A percentile compares a stretch with the other conserved stretches of the same genome.
phyloP scores from a whole-genome alignment of 495 filamentous ascomycete species.

The Evansstolkia leycettana region DNA sequence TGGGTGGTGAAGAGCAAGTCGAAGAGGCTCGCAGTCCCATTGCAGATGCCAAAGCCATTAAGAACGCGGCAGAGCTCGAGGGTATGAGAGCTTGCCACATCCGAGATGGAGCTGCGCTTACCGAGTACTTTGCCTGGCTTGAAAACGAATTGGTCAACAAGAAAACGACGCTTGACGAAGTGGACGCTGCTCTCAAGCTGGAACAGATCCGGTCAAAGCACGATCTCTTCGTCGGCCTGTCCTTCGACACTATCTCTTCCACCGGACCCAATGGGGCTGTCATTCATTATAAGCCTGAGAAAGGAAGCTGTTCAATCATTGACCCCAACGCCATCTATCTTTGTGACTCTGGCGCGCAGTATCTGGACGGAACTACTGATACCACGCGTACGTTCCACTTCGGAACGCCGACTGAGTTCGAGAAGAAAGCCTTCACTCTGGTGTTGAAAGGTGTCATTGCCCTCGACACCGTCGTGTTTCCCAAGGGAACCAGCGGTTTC shows the following conservation, averaged over 20 bases:
- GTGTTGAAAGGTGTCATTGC: slow-evolving; percentile 95
- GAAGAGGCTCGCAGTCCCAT: slow-evolving; percentile 83
- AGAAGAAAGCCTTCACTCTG: slow-evolving; percentile 86
- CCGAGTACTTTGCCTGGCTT: slow-evolving; percentile 92
- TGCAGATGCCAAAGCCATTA: slow-evolving; percentile 92
- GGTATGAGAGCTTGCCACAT: slow-evolving; percentile 94
- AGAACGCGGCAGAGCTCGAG: slow-evolving; percentile 82
- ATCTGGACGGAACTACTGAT: slow-evolving; percentile 91
- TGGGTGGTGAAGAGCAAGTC: slow-evolving; percentile 80
- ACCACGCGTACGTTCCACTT: slow-evolving; percentile 93
- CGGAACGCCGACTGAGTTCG: slow-evolving; percentile 68
- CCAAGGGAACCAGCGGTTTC: slow-evolving; percentile 89
- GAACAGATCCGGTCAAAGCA: slow-evolving; percentile 72
- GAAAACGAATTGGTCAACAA: slow-evolving; percentile 74
- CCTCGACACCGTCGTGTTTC: slow-evolving; percentile 77
- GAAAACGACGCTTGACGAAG: slow-evolving; percentile 69
- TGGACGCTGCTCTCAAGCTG: slow-evolving; percentile 81
- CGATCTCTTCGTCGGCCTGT: slow-evolving; percentile 77
- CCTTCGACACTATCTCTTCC: slow-evolving; percentile 92
- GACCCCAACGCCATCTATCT: slow-evolving; percentile 85
- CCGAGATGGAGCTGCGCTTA: slow-evolving; percentile 84
- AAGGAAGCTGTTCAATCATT: slow-evolving; percentile 67
- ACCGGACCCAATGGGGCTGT: slow-evolving; percentile 91
- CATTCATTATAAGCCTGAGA: slow-evolving; percentile 93
- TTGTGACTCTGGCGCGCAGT: slow-evolving; percentile 95